Conservation (phyloP, 805 yeast genomes). For the Teunomyces aglyptinius region DNA sequence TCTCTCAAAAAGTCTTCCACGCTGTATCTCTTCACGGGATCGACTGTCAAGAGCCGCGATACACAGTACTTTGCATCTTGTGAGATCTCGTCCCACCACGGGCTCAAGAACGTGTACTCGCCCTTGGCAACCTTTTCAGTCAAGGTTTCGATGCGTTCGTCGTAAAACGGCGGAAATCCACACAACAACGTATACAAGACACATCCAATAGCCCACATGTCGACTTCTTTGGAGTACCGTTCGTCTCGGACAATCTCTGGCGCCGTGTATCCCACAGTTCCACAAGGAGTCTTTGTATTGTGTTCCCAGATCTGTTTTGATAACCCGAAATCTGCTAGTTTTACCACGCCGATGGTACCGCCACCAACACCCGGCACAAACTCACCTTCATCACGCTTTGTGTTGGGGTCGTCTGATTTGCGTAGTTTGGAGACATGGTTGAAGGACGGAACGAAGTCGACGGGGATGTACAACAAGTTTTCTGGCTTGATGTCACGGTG, state of each 20-base stretch:
- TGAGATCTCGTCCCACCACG: conserved; percentile 89
- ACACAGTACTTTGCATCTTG: conserved; percentile 69
- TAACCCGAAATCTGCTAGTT: conserved; percentile 93
- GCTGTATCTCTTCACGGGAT: conserved; percentile 64
- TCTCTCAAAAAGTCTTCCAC: conserved; percentile 70
- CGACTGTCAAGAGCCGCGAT: conserved; percentile 63
- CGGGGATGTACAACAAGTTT: conserved; percentile 64
- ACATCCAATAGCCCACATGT: conserved; percentile 99
- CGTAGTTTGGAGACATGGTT: conserved; percentile 42
- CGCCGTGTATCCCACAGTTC: conserved; percentile 97
- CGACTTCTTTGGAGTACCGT: conserved; percentile 88
- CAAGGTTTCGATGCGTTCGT: conserved; percentile 68
- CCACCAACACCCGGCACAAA: conserved; percentile 82
- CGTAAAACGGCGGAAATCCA: conserved; percentile 98
- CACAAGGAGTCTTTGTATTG: conserved; percentile 95
- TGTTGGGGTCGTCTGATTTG: conserved; percentile 63
- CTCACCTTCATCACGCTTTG: conserved; percentile 84
- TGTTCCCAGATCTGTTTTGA: conserved; percentile 87
- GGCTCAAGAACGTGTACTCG: conserved; percentile 69
- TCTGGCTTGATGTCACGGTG: conserved; percentile 86
- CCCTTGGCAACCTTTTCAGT: conserved; percentile 81
- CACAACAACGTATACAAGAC: conserved; percentile 89
- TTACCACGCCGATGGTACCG: conserved; percentile 86
- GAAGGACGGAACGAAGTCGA: conserved; percentile 47
- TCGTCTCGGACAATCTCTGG: conserved; percentile 97